These are phyloP conservation scores for Nothophaeocryptopus gaeumannii DNA, from an alignment of 2,329 filamentous ascomycete genomes.

Conservation along the genomic window DNA sequence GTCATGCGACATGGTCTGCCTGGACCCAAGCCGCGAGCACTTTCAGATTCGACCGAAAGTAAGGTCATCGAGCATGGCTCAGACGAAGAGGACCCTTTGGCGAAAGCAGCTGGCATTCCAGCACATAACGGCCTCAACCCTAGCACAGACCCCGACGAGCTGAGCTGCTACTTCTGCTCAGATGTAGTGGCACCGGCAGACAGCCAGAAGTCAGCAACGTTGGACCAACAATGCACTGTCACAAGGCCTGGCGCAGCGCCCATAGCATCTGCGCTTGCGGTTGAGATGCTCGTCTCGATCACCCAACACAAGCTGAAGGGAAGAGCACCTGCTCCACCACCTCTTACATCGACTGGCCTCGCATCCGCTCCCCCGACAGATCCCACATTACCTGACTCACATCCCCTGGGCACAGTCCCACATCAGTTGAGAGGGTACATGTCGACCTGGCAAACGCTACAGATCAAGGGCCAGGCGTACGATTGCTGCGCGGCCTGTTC, in stretches of 20 bases:
- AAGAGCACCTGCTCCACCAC: constrained; percentile 38
- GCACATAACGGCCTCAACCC: constrained; percentile 8
- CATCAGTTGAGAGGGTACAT: constrained; percentile 80
- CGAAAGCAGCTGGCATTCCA: constrained; percentile 23
- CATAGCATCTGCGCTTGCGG: constrained; percentile 85
- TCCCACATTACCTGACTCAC: constrained; percentile 27
- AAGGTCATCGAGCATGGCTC: constrained; percentile 22
- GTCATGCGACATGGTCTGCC: constrained; percentile 91
- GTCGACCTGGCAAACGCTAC: constrained; percentile 68
- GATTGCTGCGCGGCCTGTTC: constrained; percentile 81
- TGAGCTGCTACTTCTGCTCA: constrained; percentile 98
- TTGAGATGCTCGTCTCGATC: constrained; percentile 83
- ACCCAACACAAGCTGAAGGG: constrained; percentile 63
- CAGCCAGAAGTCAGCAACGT: constrained; percentile 88
- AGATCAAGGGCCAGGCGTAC: constrained; percentile 71
- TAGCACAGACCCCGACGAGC: constrained; percentile 48
- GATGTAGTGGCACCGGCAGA: constrained; percentile 93
- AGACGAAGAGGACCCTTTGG: constrained; percentile 21
- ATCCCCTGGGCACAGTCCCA: constrained; percentile 68
- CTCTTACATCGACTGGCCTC: constrained; percentile 26
- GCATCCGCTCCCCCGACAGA: constrained; percentile 35
- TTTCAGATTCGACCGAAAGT: constrained; percentile 23
- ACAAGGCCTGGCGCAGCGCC: constrained; percentile 89
- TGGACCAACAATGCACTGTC: constrained; percentile 97
- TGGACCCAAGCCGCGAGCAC: constrained; percentile 14